Percentiles rank a stretch among this genome's conserved stretches.
These are phyloP conservation scores for Strombidium stylifer DNA, from an alignment of 73 alveolate genomes.

Conservation along the genomic window DNA sequence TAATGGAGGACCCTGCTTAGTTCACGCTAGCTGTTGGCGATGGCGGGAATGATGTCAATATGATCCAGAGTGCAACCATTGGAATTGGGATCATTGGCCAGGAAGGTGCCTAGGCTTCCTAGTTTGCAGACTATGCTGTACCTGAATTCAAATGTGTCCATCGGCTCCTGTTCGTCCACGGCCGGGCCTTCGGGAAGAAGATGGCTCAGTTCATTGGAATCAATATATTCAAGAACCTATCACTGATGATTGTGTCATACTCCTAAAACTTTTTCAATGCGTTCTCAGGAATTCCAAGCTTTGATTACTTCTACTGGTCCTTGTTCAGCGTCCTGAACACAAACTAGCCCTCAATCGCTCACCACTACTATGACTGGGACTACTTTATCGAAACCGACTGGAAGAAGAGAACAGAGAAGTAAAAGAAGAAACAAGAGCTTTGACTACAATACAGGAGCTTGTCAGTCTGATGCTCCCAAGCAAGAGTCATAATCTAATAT, in stretches of 20 bases:
- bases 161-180: constrained; percentile 80
- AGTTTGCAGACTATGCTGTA: constrained; percentile 72
- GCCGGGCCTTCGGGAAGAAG: constrained; percentile 30
- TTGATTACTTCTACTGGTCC: not conserved
- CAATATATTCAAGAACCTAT: constrained; percentile 1
- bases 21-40: constrained; percentile 95
- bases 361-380: not conserved
- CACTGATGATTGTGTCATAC: not conserved
- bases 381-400: no score
- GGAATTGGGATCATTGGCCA: constrained; percentile 91
- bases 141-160: constrained; percentile 68
- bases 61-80: constrained; percentile 92
- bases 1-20: constrained; percentile 58
- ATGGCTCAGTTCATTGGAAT: constrained; percentile 1
- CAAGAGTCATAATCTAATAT: no score
- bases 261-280: not conserved
- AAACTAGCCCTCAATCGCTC: not conserved
- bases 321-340: constrained; percentile 1
- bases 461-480: no score
- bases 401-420: no score
- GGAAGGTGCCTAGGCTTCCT: constrained; percentile 89
- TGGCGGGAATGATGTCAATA: constrained; percentile 98
- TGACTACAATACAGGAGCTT: no score
- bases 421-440: no score
- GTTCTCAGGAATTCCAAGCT: not conserved